Conservation (phyloP, 352 stramenopile species). For the Globisporangium middletonii region DNA sequence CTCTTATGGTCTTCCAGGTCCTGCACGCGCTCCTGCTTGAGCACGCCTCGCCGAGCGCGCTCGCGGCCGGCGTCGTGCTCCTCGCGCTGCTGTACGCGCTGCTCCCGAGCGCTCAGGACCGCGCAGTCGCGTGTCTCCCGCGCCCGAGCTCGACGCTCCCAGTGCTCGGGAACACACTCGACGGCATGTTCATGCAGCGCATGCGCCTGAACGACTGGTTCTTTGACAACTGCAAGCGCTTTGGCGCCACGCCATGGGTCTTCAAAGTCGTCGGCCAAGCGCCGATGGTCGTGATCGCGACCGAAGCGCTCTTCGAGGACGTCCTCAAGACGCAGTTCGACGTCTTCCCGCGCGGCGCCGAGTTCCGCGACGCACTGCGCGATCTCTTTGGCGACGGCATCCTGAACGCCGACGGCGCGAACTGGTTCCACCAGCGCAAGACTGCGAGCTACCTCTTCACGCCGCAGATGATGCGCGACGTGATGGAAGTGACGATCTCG, state of each 20-base stretch:
- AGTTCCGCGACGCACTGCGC: conserved; percentile 23
- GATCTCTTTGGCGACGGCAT: conserved; percentile 62
- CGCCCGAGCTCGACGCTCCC: conserved; percentile 11
- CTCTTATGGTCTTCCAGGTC: too few relatives aligned
- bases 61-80: not conserved
- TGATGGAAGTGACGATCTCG: conserved; percentile 16
- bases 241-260: conserved; percentile 28
- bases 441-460: conserved; percentile 24
- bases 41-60: not conserved
- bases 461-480: conserved; percentile 22
- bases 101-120: not conserved
- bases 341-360: conserved; percentile 52
- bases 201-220: conserved; percentile 21
- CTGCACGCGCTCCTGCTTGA: not conserved
- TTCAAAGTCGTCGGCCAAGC: conserved; percentile 25
- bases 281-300: conserved; percentile 33
- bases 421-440: conserved; percentile 40
- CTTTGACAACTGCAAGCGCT: conserved; percentile 11
- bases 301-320: conserved; percentile 33
- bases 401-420: conserved; percentile 23
- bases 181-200: conserved; percentile 7
- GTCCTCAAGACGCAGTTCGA: conserved; percentile 51
- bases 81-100: conserved; percentile 2
- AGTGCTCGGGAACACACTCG: conserved; percentile 14
- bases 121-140: conserved; percentile 4